Conservation (phyloP, 768 basidiomycete species). For the Lactarius quietus region DNA sequence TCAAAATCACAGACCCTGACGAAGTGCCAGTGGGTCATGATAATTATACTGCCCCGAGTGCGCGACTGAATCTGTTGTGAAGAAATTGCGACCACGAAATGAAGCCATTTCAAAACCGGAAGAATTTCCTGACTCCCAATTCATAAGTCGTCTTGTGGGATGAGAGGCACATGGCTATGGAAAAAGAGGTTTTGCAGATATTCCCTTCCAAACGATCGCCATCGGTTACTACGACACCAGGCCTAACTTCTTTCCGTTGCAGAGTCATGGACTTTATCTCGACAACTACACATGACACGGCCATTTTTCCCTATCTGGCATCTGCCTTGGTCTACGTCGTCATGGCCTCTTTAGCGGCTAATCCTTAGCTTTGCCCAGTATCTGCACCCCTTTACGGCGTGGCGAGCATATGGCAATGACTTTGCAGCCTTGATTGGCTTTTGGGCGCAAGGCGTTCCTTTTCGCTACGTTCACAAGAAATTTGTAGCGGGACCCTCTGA, state of each 20-base stretch:
- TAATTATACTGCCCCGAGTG: background rate
- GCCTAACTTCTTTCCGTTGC: background rate
- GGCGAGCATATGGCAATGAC: conserved; percentile 30
- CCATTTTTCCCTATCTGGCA: background rate
- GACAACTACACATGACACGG: background rate
- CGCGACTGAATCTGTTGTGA: background rate
- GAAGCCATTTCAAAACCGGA: background rate
- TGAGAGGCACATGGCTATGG: background rate
- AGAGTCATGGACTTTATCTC: background rate
- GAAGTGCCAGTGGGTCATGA: background rate
- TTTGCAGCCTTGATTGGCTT: conserved; percentile 39
- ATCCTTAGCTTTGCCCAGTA: background rate
- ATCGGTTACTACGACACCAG: background rate
- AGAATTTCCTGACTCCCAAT: background rate
- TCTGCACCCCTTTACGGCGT: background rate
- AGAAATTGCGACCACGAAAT: background rate
- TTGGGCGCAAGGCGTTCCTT: conserved; percentile 35
- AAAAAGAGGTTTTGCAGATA: background rate
- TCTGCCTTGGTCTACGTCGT: background rate
- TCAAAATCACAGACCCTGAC: background rate
- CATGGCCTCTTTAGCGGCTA: background rate
- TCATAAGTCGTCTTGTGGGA: background rate
- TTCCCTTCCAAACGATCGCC: background rate
- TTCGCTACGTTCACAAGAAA: conserved; percentile 32
- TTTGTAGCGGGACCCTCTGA: conserved; percentile 27